A percentile compares a stretch with the other conserved stretches of the same genome.
Conservation (phyloP, 371 early-diverging fungal genomes). For the Nematocida sp. region DNA sequence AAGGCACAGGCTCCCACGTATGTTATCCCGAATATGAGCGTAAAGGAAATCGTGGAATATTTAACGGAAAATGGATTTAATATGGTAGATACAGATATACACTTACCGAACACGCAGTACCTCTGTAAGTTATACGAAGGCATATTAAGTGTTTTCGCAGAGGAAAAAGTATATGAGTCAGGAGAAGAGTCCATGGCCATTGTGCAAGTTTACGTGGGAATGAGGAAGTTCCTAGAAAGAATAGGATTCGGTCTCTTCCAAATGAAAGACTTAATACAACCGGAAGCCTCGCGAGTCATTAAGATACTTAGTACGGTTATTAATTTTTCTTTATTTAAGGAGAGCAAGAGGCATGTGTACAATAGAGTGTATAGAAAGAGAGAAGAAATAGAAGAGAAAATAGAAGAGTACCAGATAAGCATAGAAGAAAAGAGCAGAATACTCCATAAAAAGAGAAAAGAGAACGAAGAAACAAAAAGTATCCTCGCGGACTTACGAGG, state of each 20-base stretch:
- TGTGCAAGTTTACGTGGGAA: constrained; percentile 7
- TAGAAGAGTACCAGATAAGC: constrained; percentile 25
- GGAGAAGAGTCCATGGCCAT: constrained; percentile 22
- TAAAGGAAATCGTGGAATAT: constrained; percentile 37
- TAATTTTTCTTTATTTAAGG: constrained; percentile 45
- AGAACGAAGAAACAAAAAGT: not conserved
- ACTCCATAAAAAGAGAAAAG: constrained; percentile 17
- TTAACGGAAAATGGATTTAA: constrained; percentile 51
- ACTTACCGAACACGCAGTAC: constrained; percentile 31
- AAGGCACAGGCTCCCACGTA: constrained; percentile 29
- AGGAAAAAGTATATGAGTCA: constrained; percentile 36
- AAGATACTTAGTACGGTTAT: constrained; percentile 44
- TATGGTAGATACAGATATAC: constrained; percentile 26
- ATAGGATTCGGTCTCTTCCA: constrained; percentile 33
- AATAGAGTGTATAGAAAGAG: constrained; percentile 27
- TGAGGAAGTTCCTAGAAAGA: constrained; percentile 40
- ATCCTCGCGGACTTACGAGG: not conserved
- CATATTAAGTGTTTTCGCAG: constrained; percentile 40
- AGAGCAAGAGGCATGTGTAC: constrained; percentile 42
- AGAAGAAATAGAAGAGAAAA: constrained; percentile 40
- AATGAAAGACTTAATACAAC: constrained; percentile 14
- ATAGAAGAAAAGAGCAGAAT: not conserved
- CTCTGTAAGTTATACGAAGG: constrained; percentile 50
- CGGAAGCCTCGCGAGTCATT: constrained; percentile 22
- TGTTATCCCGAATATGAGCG: constrained; percentile 33